Base-by-base conservation (phyloP, 1,139 yeast genomes). In the Blastobotrys ciferrii region DNA sequence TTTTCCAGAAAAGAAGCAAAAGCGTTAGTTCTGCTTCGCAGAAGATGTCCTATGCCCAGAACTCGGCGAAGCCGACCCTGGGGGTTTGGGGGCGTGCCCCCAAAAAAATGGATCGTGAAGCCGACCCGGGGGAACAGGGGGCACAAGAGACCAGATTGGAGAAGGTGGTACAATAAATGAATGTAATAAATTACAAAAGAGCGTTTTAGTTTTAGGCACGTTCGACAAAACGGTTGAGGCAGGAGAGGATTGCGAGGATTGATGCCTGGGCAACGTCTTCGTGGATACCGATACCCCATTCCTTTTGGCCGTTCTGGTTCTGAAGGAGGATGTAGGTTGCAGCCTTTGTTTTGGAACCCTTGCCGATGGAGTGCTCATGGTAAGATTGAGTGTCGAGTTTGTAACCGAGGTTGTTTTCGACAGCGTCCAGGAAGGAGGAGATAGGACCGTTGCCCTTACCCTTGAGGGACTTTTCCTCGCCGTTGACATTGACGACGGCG, bases 381-480 rank as follows among this genome's bases (percentile, higher is more conserved):
- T 92, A 92, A 65, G 84, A 78, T 63, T 82, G 80, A 52, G 92
- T 96, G 59, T 84, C 87, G 50, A 89, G 72, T 50, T 72, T 69
- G 51, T 80, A 73, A 41, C 78, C 78, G 54, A 87, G 75, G 51
- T 76, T 72, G 41, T 71, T 70, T 39, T 83, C 73, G 57, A 92
- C 69, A 13, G 96, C 96, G 68, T 87, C 83, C 15, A 84, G 76
- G 67, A 89, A 83, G 1, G 97, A 87, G 20, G 98, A 92, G 59
- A 92, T 84, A 53, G 96, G 98, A 68, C 98, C 98, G 66, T 92
- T 92, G 66, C 98, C 98, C 44, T 71, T 68, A 58, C 98, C 98
- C 44, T 68, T 65, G 37, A 87, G 73, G 42, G 69, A 67, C 46
- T 75, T 66, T 31, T 56, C 48, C 43, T 53, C 53, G 48, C 82